Evolutionary conservation across 2,329 filamentous ascomycete genomes (phyloP).

Genomic region (Penicillium sp.): DNA sequence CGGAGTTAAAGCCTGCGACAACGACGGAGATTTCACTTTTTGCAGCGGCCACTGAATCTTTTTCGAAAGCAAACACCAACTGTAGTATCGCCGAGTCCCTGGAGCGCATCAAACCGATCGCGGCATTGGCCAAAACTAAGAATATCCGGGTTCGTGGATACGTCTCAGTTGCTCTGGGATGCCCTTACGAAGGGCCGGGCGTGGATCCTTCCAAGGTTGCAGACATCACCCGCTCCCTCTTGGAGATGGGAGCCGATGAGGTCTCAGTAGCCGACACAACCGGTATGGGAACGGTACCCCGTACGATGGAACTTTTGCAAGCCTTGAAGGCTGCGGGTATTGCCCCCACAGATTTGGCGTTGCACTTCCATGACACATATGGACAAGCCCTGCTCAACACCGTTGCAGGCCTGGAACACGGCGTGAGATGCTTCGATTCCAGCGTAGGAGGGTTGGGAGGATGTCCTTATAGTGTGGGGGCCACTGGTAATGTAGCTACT

Average conservation of each 20-base stretch:
- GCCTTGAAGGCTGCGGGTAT: conserved; percentile 57
- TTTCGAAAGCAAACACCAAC: conserved; percentile 62
- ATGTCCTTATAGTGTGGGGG: conserved; percentile 61
- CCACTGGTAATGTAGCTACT: conserved; percentile 61
- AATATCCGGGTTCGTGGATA: conserved; percentile 59
- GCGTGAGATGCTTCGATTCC: conserved; percentile 59
- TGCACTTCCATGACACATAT: conserved; percentile 65
- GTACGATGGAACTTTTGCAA: conserved; percentile 54
- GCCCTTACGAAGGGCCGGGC: conserved; percentile 61
- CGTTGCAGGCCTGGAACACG: conserved; percentile 58
- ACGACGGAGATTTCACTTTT: conserved; percentile 58
- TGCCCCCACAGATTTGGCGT: conserved; percentile 54
- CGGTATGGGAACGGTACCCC: conserved; percentile 61
- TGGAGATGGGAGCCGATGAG: conserved; percentile 62
- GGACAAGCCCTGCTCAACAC: conserved; percentile 61
- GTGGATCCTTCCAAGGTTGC: conserved; percentile 57
- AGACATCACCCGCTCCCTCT: conserved; percentile 54
- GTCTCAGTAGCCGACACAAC: conserved; percentile 63
- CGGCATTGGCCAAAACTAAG: conserved; percentile 51
- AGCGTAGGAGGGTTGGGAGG: conserved; percentile 61
- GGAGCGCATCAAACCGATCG: conserved; percentile 54
- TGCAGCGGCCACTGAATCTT: conserved; percentile 60
- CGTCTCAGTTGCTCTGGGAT: conserved; percentile 60
- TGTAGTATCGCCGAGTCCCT: conserved; percentile 60
- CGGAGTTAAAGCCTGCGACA: conserved; percentile 29